Conservation (phyloP, 202 grass and related monocot species). For the Hordeum pubiflorum region DNA sequence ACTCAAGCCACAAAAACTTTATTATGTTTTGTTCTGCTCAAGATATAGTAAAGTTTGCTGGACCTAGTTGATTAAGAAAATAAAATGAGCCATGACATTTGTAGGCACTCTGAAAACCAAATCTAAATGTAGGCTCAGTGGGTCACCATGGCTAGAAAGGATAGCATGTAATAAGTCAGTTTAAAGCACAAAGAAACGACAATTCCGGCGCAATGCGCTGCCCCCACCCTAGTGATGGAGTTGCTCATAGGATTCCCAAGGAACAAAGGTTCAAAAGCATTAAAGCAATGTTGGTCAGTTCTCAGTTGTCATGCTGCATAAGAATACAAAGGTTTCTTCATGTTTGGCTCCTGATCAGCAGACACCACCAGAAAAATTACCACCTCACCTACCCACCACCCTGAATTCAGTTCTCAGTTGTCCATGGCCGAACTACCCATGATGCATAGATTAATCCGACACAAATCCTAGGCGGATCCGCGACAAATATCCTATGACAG, state of each 20-base stretch:
- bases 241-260: slow-evolving; percentile 37
- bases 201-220: not conserved
- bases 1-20: not conserved
- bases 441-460: slow-evolving; percentile 16
- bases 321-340: slow-evolving; percentile 24
- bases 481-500: not conserved
- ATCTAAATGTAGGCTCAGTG: slow-evolving; percentile 14
- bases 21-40: not conserved
- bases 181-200: slow-evolving; percentile 16
- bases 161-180: slow-evolving; percentile 8
- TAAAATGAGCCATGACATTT: not conserved
- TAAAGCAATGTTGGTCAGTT: slow-evolving; percentile 23
- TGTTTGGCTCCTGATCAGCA: slow-evolving; percentile 43
- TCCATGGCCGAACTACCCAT: slow-evolving; percentile 22
- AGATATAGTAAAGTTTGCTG: not conserved
- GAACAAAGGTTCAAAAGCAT: slow-evolving; percentile 23
- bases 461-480: slow-evolving; percentile 24
- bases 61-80: not conserved
- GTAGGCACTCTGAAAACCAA: not conserved
- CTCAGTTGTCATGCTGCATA: slow-evolving; percentile 22
- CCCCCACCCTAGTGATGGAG: slow-evolving; percentile 19
- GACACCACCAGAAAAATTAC: slow-evolving; percentile 26
- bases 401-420: slow-evolving; percentile 9
- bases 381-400: slow-evolving; percentile 44
- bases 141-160: slow-evolving; percentile 9